Evolutionary conservation across 1,284 basidiomycete genomes (phyloP), one percentile per base, ranked within the genome.

Genomic region (Meripilus lineatus): DNA sequence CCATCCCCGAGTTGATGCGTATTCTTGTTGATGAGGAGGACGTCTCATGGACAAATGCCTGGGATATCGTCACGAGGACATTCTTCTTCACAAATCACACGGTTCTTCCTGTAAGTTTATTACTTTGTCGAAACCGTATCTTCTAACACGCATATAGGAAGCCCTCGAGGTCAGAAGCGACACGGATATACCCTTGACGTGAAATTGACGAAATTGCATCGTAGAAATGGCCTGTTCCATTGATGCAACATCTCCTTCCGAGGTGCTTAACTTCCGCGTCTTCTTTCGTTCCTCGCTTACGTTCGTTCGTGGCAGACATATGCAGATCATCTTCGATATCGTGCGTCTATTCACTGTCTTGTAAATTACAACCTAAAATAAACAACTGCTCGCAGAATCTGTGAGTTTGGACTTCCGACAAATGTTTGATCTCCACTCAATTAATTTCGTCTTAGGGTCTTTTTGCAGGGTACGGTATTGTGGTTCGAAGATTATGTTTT

Each of bases 31-130:
- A 95, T 57, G 93, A 96, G 39, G 93, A 96, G 64, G 88, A 93
- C 32, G 58, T 93, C n/a, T 58, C 71, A 1, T 96, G 90, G 83
- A 78, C 81, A 51, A 60, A 68, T 10, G 92, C 93, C 1, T 96
- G 93, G 93, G 67, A 75, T 22, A 90, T 96, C 54, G 81, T 84
- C 33, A 90, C 81, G 40, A 84, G 86, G 63, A 90, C 88, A 5
- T 93, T 95, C 70, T 91, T 89, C 63, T 96, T 92, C 71, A 95
- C 93, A 15, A 95, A 94, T 62, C 91, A 93, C 65, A 92, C 89
- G 3, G 88, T 91, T 26, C 69, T 88, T 13, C 84, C 84, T 26
- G 84, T 81, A 25, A 34, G 79, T 68, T 10, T 32, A 24, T 7
- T 18, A 11, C 17, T 17, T 24, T 18, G 10, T 24, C 18, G 28